Base-by-base conservation (phyloP, 106 monocot species). In the Acanthochlamys bracteata region DNA sequence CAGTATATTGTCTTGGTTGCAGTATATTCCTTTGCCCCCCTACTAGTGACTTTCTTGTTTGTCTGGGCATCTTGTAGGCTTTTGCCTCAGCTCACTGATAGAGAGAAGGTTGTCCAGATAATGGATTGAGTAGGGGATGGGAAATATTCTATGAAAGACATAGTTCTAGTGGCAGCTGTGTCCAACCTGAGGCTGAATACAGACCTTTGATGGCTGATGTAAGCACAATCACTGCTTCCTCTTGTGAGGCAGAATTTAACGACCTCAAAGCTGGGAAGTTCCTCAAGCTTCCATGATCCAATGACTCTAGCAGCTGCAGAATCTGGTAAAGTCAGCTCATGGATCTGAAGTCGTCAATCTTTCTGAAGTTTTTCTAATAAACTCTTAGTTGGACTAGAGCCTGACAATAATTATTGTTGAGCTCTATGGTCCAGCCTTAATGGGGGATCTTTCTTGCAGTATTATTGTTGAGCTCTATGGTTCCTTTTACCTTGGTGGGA, bases 171-270 rank as follows among this genome's bases (percentile, higher is more conserved):
- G n/a, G 98, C 92, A 55, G 98, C 98, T 47, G 98, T 63, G 88
- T 98, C 10, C 98, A 92, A 64, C 83, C 88, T 2, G 98, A 98
- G 73, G 92, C 85, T 15, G 98, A 98, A 68, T 98, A 98, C 77
- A 78, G 98, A 57, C 98, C 98, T 47, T 63, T 98, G 20, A 98
- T 98, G 98, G 98, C 98, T 10, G 98, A 98, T 67, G 98, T 98
- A 0, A n/a, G 98, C 83, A 26, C 98, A 98, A 55, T 92, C 98
- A 0, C 66, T 98, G 57, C 83, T 92, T n/a, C 98, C 98, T 12
- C 83, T 98, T 15, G 88, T 92, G 66, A 98, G 83, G 81, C 81
- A 76, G 55, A 83, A 74, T 42, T 54, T 6, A 33, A 33, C 74
- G 0, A 63, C 70, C 20, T 55, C 70, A 21, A 86, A 84, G 55